A percentile compares a stretch with the other conserved stretches of the same genome.
Conservation (phyloP, 352 stramenopile species). For the Albugo candida region DNA sequence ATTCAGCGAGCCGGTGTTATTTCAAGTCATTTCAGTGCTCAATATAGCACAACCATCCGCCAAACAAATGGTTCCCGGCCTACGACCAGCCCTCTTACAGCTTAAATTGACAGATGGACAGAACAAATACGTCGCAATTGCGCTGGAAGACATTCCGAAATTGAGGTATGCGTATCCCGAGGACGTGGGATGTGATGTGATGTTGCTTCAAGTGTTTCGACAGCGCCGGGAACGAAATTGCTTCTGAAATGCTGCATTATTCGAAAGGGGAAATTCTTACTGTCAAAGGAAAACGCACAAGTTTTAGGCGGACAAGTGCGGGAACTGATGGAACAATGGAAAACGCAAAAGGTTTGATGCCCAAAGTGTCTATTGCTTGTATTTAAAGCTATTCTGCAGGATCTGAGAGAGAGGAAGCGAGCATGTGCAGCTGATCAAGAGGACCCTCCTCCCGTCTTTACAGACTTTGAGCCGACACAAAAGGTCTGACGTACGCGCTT, state of each 20-base stretch:
- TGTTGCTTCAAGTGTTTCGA: not conserved
- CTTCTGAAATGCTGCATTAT: not conserved
- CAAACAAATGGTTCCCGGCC: slow-evolving; percentile 1
- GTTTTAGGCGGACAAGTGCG: slow-evolving; percentile 6
- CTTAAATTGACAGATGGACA: slow-evolving; percentile 5
- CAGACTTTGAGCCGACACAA: slow-evolving; percentile 4
- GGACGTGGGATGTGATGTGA: not conserved
- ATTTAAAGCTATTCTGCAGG: not conserved
- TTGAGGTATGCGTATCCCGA: not conserved
- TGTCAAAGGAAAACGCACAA: not conserved
- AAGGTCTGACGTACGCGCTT: too few species aligned
- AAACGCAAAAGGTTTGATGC: slow-evolving; percentile 6
- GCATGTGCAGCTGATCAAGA: slow-evolving; percentile 3
- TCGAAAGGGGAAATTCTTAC: slow-evolving; percentile 4
- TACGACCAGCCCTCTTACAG: slow-evolving; percentile 7
- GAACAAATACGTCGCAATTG: slow-evolving; percentile 5
- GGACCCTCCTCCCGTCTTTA: slow-evolving; percentile 5
- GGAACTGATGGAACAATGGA: slow-evolving; percentile 6
- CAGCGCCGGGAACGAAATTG: slow-evolving; percentile 4
- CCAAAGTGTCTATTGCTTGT: not conserved
- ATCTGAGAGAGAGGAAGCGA: slow-evolving; percentile 10
- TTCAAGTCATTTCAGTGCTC: slow-evolving; percentile 6
- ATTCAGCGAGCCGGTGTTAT: too few species aligned
- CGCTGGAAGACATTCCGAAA: slow-evolving; percentile 3
- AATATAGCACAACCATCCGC: slow-evolving; percentile 8